Conservation (phyloP, 257 asterid species). For the Thymus mandschuricus region DNA sequence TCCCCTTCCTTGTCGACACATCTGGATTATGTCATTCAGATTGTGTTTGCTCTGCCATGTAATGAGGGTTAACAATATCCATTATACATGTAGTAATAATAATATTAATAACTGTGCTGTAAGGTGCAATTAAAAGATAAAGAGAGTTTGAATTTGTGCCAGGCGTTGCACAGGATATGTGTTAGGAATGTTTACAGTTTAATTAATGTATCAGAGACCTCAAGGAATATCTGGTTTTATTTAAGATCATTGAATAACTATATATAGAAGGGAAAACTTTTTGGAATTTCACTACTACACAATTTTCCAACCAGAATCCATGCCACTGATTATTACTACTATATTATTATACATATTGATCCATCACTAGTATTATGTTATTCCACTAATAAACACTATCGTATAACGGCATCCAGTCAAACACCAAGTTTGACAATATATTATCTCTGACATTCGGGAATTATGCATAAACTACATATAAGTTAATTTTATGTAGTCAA, state of each 20-base stretch:
- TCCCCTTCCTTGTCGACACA: slow-evolving; percentile 82
- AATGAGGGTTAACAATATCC: slow-evolving; percentile 31
- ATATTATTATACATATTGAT: no score
- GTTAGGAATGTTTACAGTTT: background rate
- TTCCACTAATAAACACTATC: no score
- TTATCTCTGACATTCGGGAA: background rate
- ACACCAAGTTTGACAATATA: background rate
- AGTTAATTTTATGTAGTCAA: background rate
- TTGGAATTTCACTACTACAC: background rate
- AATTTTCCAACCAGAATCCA: background rate
- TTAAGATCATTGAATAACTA: background rate
- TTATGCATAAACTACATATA: background rate
- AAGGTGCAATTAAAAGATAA: slow-evolving; percentile 18
- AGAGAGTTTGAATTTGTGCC: slow-evolving; percentile 5
- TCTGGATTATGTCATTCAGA: slow-evolving; percentile 84
- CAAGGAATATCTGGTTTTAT: slow-evolving; percentile 8
- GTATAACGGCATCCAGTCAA: no score
- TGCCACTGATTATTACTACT: background rate
- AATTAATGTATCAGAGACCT: background rate
- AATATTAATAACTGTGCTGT: slow-evolving; percentile 13
- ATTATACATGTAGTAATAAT: slow-evolving; percentile 10
- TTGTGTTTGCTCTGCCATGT: slow-evolving; percentile 75
- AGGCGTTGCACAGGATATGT: slow-evolving; percentile 3
- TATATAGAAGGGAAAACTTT: background rate
- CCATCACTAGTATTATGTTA: no score